Conservation (phyloP, 257 asterid genomes). For the Ballota nigra region DNA sequence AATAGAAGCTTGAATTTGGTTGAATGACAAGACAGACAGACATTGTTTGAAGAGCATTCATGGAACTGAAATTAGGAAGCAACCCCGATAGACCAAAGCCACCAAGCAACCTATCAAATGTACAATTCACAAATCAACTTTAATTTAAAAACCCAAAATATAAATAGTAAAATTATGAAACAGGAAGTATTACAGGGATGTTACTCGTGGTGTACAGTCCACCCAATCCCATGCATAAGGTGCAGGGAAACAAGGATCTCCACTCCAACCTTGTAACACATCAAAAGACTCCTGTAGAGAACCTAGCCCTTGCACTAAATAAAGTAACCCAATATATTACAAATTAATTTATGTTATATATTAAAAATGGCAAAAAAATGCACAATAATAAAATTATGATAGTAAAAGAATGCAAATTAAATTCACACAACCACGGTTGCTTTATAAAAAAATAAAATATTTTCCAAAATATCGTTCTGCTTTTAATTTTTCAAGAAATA, state of each 20-base stretch:
- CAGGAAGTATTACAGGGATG: constrained; percentile 18
- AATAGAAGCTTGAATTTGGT: not conserved
- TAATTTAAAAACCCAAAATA: not conserved
- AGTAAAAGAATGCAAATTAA: too few relatives aligned
- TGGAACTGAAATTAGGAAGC: constrained; percentile 39
- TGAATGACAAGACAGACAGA: not conserved
- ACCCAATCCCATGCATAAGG: constrained; percentile 67
- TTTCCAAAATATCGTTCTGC: too few relatives aligned
- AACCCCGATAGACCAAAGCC: constrained; percentile 19
- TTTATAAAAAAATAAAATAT: too few relatives aligned
- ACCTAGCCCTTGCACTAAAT: constrained; percentile 41
- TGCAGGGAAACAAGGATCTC: constrained; percentile 77
- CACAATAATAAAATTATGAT: not conserved
- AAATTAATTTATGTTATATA: too few relatives aligned
- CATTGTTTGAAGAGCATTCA: constrained; percentile 59
- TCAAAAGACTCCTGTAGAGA: constrained; percentile 34
- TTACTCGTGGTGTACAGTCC: constrained; percentile 55
- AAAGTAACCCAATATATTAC: not conserved
- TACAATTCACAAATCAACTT: not conserved
- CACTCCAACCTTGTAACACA: constrained; percentile 45
- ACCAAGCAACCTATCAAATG: constrained; percentile 26
- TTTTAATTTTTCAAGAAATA: too few relatives aligned
- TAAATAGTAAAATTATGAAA: too few relatives aligned
- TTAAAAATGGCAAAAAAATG: not conserved
- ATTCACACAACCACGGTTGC: too few relatives aligned